phyloP scores from a whole-genome alignment of 345 rosid genomes.

The Hibiscus mutabilis region DNA sequence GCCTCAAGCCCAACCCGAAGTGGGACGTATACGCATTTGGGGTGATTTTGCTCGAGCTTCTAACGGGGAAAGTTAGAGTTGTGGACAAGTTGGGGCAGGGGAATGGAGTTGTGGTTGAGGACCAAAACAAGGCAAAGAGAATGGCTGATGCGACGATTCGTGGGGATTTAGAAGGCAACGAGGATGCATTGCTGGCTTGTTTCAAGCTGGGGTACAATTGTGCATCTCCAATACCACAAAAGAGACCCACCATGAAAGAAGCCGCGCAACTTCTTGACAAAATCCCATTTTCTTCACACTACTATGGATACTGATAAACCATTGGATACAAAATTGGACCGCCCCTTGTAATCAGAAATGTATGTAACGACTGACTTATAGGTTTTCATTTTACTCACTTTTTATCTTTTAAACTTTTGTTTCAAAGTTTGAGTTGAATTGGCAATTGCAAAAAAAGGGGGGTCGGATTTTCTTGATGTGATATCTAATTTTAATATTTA shows the following conservation, averaged over 20 bases:
- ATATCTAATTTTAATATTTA: too few relatives aligned
- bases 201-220: conserved; percentile 73
- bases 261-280: conserved; percentile 68
- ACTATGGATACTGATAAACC: conserved; percentile 29
- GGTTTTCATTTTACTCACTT: not conserved
- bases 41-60: conserved; percentile 63
- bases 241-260: conserved; percentile 85
- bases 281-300: conserved; percentile 36
- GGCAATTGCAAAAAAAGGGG: not conserved
- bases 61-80: conserved; percentile 57
- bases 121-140: conserved; percentile 50
- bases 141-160: conserved; percentile 68
- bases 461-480: too few relatives aligned
- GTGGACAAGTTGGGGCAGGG: conserved; percentile 89
- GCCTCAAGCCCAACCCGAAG: conserved; percentile 69
- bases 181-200: conserved; percentile 66
- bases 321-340: not conserved
- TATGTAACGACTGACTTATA: conserved; percentile 26
- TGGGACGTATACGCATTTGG: conserved; percentile 94
- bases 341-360: conserved; percentile 15
- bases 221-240: conserved; percentile 80
- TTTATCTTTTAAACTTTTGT: not conserved
- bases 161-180: conserved; percentile 74
- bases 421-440: not conserved
- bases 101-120: conserved; percentile 59